These are phyloP conservation scores for Strobilomyces dryophilus DNA, from an alignment of 768 basidiomycete species.

Conservation along the genomic window DNA sequence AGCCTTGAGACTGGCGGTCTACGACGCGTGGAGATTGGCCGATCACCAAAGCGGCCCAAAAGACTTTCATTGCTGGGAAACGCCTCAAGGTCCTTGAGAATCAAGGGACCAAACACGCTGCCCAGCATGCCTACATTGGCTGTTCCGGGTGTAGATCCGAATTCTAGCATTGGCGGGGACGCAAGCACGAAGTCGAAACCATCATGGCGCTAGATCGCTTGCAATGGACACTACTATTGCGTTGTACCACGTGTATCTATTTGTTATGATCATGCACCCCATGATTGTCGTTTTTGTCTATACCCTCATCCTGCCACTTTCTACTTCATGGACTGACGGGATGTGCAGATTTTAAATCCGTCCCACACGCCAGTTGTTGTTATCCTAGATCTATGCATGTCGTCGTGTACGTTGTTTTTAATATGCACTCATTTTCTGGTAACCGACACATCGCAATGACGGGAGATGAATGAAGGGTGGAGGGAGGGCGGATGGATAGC, in stretches of 20 bases:
- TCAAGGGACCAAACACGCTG: constrained; percentile 31
- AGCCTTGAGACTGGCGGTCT: constrained; percentile 28
- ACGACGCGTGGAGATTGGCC: constrained; percentile 40
- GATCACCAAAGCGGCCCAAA: constrained; percentile 58
- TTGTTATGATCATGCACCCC: constrained; percentile 3
- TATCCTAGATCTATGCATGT: constrained; percentile 26
- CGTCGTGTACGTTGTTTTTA: constrained; percentile 17
- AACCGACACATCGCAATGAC: background rate
- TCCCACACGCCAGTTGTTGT: constrained; percentile 24
- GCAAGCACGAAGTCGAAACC: constrained; percentile 49
- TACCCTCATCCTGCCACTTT: constrained; percentile 15
- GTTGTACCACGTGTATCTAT: constrained; percentile 15
- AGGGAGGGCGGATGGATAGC: background rate
- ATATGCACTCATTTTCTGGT: constrained; percentile 2
- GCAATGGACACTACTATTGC: constrained; percentile 4
- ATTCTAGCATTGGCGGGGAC: constrained; percentile 40
- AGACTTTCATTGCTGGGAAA: constrained; percentile 50
- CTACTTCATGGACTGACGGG: constrained; percentile 6
- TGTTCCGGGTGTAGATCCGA: constrained; percentile 38
- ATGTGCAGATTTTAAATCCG: background rate
- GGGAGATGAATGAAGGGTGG: background rate
- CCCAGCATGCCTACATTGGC: constrained; percentile 29
- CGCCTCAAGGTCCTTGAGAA: constrained; percentile 32
- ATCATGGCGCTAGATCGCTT: constrained; percentile 50
- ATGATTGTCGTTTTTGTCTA: constrained; percentile 15